Evolutionary conservation across 1,284 basidiomycete species (phyloP).

Genomic region (Taiwanofungus camphoratus): DNA sequence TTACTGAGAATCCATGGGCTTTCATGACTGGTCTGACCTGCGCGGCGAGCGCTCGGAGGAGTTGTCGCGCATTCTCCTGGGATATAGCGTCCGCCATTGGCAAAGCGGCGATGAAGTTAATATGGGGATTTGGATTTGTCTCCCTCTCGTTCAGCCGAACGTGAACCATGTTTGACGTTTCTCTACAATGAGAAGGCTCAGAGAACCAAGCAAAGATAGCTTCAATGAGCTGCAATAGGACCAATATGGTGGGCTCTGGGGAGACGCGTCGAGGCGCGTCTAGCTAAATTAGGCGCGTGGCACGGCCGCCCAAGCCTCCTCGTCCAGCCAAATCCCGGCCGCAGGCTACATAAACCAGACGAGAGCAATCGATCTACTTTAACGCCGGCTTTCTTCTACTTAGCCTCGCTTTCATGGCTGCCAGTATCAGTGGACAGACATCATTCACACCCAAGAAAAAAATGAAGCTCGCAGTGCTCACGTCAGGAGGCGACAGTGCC

Average conservation of each 20-base stretch:
- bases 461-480: slow-evolving; percentile 90
- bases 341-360: too few relatives aligned
- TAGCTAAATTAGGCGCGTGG: slow-evolving; percentile 6
- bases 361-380: slow-evolving; percentile 4
- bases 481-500: slow-evolving; percentile 95
- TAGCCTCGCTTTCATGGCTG: background rate
- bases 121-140: slow-evolving; percentile 64
- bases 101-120: slow-evolving; percentile 72
- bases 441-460: slow-evolving; percentile 9
- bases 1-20: slow-evolving; percentile 64
- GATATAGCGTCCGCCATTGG: slow-evolving; percentile 33
- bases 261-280: slow-evolving; percentile 10
- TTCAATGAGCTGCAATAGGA: too few relatives aligned
- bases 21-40: slow-evolving; percentile 81
- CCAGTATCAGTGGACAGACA: background rate
- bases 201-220: too few relatives aligned
- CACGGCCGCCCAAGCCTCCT: slow-evolving; percentile 4
- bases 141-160: slow-evolving; percentile 63
- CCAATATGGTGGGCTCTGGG: too few relatives aligned
- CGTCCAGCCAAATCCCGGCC: slow-evolving; percentile 6
- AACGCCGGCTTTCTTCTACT: slow-evolving; percentile 4
- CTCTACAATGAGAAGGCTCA: too few relatives aligned
- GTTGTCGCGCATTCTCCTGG: slow-evolving; percentile 56
- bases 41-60: slow-evolving; percentile 70
- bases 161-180: slow-evolving; percentile 58